phyloP scores from a whole-genome alignment of 1,284 basidiomycete species.

The Apiotrichum akiyoshidainum region DNA sequence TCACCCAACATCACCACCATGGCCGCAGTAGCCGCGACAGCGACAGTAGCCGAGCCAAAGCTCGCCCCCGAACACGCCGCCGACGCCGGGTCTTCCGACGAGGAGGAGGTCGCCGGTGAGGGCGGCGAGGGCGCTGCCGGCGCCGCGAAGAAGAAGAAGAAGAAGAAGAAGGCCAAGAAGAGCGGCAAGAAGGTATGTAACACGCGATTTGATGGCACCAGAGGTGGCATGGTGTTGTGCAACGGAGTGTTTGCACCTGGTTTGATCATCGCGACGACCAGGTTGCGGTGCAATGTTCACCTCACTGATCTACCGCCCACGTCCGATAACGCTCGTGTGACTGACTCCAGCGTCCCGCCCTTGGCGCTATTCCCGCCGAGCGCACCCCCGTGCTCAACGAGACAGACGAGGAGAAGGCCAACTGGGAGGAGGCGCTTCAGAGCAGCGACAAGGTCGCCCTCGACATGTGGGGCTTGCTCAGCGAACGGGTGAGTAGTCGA shows the following conservation, averaged over 20 bases:
- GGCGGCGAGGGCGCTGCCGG: background rate
- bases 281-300: too few relatives aligned
- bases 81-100: constrained; percentile 1
- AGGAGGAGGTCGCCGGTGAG: background rate
- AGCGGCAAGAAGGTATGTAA: background rate
- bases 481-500: constrained; percentile 23
- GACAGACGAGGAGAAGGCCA: constrained; percentile 18
- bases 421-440: constrained; percentile 28
- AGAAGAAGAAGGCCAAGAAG: constrained; percentile 23
- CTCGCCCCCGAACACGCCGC: background rate
- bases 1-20: background rate
- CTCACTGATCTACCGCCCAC: too few relatives aligned
- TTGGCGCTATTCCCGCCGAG: constrained; percentile 26
- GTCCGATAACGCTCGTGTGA: background rate
- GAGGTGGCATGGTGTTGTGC: background rate
- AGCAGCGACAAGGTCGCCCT: constrained; percentile 18
- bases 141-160: constrained; percentile 20
- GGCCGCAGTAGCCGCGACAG: background rate
- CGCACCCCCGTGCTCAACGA: constrained; percentile 7
- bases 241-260: too few relatives aligned
- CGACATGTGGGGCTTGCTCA: constrained; percentile 25
- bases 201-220: background rate
- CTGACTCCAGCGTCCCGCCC: background rate
- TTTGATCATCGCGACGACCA: too few relatives aligned
- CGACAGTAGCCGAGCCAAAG: background rate